These are phyloP conservation scores for Primulina huaijiensis DNA, from an alignment of 257 asterid genomes.

Conservation along the genomic window DNA sequence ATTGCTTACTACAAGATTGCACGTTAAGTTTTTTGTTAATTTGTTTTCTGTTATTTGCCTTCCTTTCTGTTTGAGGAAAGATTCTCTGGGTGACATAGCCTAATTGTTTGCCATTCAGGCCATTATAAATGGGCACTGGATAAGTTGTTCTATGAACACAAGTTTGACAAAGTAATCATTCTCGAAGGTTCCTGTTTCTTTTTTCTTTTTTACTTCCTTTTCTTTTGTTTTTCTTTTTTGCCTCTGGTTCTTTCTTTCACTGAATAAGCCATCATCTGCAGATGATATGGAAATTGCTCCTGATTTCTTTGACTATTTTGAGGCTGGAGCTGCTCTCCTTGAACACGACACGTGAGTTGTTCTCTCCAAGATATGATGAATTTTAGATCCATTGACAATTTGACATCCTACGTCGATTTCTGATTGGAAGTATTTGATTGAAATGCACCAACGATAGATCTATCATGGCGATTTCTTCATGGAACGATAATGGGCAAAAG, in stretches of 20 bases:
- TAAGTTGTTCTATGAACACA: slow-evolving; percentile 80
- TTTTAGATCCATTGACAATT: slow-evolving; percentile 15
- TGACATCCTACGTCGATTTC: slow-evolving; percentile 13
- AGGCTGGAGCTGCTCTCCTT: slow-evolving; percentile 93
- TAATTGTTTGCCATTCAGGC: slow-evolving; percentile 45
- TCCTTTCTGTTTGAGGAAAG: slow-evolving; percentile 24
- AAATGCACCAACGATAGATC: slow-evolving; percentile 48
- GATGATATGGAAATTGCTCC: slow-evolving; percentile 99
- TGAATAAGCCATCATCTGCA: slow-evolving; percentile 39
- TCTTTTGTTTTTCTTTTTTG: slow-evolving; percentile 16
- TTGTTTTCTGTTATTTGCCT: slow-evolving; percentile 26
- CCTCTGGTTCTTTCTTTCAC: slow-evolving; percentile 29
- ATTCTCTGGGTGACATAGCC: slow-evolving; percentile 21
- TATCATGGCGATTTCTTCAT: slow-evolving; percentile 93
- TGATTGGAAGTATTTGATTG: slow-evolving; percentile 21
- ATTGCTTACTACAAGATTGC: slow-evolving; percentile 98
- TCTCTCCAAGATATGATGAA: slow-evolving; percentile 17
- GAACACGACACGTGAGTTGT: slow-evolving; percentile 83
- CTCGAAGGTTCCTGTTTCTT: slow-evolving; percentile 71
- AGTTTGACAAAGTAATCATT: slow-evolving; percentile 83
- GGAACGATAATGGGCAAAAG: slow-evolving; percentile 99
- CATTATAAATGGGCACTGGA: slow-evolving; percentile 99
- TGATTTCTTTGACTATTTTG: slow-evolving; percentile 92
- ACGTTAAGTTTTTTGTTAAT: slow-evolving; percentile 46
- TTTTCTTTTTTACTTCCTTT: slow-evolving; percentile 25